Percentiles rank a stretch among this genome's conserved stretches.
These are phyloP conservation scores for Vachellia pachyceras DNA, from an alignment of 306 rosid genomes.

Conservation along the genomic window DNA sequence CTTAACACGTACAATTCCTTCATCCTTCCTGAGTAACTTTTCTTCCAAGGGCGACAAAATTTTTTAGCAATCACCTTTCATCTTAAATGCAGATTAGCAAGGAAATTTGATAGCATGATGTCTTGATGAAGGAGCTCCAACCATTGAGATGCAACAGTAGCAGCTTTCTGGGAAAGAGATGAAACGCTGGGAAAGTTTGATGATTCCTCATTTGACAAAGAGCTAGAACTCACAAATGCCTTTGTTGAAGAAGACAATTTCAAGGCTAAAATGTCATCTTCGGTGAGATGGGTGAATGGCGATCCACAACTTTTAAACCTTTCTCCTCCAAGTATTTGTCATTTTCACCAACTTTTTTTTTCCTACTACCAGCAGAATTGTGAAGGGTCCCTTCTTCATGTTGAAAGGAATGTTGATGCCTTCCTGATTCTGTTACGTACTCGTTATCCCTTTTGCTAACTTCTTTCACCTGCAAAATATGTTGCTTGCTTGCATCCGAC, in stretches of 20 bases:
- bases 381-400: conserved; percentile 45
- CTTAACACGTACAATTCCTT: no score
- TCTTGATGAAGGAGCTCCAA: no score
- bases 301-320: conserved; percentile 45
- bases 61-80: no score
- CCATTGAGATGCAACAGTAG: no score
- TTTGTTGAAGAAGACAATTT: no score
- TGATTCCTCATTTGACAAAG: no score
- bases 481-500: conserved; percentile 56
- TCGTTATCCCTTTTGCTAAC: conserved; percentile 48
- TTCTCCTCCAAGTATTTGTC: conserved; percentile 45
- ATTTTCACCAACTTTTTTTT: conserved; percentile 41
- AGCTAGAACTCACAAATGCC: no score
- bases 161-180: conserved; percentile 81
- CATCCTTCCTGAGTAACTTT: no score
- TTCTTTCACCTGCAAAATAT: conserved; percentile 47
- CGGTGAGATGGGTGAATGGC: conserved; percentile 52
- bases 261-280: no score
- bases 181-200: conserved; percentile 55
- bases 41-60: no score
- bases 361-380: conserved; percentile 46
- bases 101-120: no score
- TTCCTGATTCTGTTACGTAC: conserved; percentile 43
- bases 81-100: no score
- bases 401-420: conserved; percentile 36